Conservation (phyloP, 139 green algal species). For the Zygnema cylindricum region DNA sequence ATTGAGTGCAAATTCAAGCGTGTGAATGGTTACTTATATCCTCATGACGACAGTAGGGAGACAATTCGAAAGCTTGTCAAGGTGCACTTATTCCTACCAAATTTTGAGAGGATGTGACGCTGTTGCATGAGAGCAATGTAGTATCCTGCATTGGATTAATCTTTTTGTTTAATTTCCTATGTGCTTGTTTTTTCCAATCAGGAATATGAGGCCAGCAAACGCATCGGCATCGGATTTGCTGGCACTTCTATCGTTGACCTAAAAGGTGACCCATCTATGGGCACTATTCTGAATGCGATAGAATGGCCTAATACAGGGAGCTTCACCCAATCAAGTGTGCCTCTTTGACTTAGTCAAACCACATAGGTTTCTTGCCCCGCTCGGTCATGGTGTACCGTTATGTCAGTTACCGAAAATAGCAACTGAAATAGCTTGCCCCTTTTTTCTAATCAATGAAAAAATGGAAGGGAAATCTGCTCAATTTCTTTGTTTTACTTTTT, state of each 20-base stretch:
- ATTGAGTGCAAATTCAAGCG: slow-evolving; percentile 72
- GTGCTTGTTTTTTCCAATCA: background rate
- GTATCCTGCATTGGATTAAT: too few species aligned
- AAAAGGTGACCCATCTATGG: background rate
- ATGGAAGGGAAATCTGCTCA: too few species aligned
- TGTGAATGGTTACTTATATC: slow-evolving; percentile 70
- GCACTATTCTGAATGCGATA: slow-evolving; percentile 1
- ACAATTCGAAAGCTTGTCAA: background rate
- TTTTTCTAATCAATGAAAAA: too few species aligned
- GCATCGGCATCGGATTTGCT: slow-evolving; percentile 1
- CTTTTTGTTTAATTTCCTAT: background rate
- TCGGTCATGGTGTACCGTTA: background rate
- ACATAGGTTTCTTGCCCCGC: background rate
- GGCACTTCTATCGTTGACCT: background rate
- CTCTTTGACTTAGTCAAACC: background rate
- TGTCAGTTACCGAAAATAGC: too few species aligned
- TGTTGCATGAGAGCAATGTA: too few species aligned
- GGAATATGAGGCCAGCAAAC: slow-evolving; percentile 42
- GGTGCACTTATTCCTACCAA: background rate
- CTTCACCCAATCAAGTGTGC: slow-evolving; percentile 48
- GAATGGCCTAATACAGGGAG: slow-evolving; percentile 14
- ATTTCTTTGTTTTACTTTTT: too few species aligned
- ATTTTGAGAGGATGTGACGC: too few species aligned
- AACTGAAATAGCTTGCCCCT: too few species aligned
- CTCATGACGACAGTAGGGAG: slow-evolving; percentile 11